Evolutionary conservation across 371 early-diverging fungal species (phyloP).

Genomic region (Parasitella parasitica): DNA sequence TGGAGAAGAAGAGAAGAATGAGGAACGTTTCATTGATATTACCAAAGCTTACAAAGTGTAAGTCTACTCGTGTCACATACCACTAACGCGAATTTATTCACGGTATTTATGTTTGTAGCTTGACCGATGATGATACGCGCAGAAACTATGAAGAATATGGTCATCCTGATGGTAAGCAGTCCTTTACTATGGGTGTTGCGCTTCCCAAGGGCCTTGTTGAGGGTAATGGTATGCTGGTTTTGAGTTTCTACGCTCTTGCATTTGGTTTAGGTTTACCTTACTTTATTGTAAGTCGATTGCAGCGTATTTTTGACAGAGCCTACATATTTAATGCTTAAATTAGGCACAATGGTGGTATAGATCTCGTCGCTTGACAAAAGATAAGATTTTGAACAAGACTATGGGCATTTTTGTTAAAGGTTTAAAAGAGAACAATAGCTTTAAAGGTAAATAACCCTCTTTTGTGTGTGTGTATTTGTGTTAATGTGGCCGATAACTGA

Average conservation of each 20-base stretch:
- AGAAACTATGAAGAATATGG: constrained; percentile 94
- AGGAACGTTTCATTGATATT: constrained; percentile 72
- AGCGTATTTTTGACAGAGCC: neutral
- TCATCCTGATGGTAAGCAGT: constrained; percentile 94
- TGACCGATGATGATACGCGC: constrained; percentile 90
- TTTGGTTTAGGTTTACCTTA: constrained; percentile 91
- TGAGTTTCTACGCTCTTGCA: constrained; percentile 80
- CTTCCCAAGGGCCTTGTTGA: constrained; percentile 90
- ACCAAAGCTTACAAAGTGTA: constrained; percentile 90
- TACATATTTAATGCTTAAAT: neutral
- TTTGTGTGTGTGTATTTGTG: no score
- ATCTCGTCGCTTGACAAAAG: constrained; percentile 85
- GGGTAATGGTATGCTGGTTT: constrained; percentile 74
- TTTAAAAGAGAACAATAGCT: constrained; percentile 72
- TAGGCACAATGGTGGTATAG: constrained; percentile 93
- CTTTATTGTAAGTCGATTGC: constrained; percentile 59
- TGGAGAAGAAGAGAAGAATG: constrained; percentile 64
- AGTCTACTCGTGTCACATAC: neutral
- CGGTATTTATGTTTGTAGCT: constrained; percentile 32
- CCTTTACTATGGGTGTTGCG: constrained; percentile 92
- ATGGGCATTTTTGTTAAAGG: constrained; percentile 92
- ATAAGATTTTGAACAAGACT: constrained; percentile 82
- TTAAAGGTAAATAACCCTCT: constrained; percentile 28
- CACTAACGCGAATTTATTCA: neutral
- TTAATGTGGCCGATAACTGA: no score